phyloP scores from a whole-genome alignment of 805 yeast species.

The Saccharomycodes ludwigii region DNA sequence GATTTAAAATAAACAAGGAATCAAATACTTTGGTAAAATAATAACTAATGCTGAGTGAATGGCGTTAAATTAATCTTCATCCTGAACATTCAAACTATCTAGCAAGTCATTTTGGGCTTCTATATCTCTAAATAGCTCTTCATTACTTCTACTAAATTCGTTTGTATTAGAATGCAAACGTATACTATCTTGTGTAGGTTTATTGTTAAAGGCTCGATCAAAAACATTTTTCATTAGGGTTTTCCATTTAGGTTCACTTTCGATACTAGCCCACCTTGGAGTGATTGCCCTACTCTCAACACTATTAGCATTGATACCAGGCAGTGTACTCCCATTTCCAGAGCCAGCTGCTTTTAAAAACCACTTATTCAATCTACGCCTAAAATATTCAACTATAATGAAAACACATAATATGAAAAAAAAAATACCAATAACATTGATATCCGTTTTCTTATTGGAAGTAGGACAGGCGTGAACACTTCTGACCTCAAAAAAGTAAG shows the following conservation, averaged over 20 bases:
- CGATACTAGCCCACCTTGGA: constrained; percentile 20
- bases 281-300: not conserved
- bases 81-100: constrained; percentile 30
- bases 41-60: too few relatives aligned
- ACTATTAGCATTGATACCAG: constrained; percentile 15
- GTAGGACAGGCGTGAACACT: constrained; percentile 84
- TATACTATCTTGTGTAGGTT: too few relatives aligned
- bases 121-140: constrained; percentile 25
- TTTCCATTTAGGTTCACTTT: constrained; percentile 11
- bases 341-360: constrained; percentile 25
- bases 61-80: too few relatives aligned
- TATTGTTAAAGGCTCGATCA: too few relatives aligned
- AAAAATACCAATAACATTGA: constrained; percentile 56
- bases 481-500: constrained; percentile 72
- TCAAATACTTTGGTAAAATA: too few relatives aligned
- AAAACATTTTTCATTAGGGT: not conserved
- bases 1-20: too few relatives aligned
- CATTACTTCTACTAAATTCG: constrained; percentile 16
- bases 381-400: constrained; percentile 26
- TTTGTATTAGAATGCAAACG: too few relatives aligned
- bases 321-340: constrained; percentile 32
- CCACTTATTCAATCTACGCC: constrained; percentile 22
- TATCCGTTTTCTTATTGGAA: constrained; percentile 50
- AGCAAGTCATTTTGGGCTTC: constrained; percentile 29
- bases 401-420: constrained; percentile 34